Conservation (phyloP, 2,329 filamentous ascomycete species). For the Aspergillus aculeatinus region DNA sequence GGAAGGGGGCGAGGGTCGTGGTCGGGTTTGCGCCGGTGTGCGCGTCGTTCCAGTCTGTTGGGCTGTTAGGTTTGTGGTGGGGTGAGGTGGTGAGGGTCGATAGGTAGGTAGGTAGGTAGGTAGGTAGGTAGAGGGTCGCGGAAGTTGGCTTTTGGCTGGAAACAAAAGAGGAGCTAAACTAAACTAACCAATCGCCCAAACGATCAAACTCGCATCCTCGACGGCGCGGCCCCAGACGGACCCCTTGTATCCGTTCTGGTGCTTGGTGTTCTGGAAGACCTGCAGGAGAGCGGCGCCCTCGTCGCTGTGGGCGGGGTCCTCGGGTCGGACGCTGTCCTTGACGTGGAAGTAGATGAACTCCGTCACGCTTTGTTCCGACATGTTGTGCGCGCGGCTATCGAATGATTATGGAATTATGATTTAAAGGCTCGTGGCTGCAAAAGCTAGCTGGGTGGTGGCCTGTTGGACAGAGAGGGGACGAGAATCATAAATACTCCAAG, state of each 20-base stretch:
- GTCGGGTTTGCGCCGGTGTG: conserved; percentile 24
- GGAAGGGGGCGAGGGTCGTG: conserved; percentile 19
- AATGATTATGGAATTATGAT: not conserved
- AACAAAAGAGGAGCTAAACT: conserved; percentile 9
- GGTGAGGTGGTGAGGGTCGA: not conserved
- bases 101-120: not conserved
- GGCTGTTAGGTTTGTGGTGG: not conserved
- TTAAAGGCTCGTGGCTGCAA: too few species aligned
- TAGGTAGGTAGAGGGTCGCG: not conserved
- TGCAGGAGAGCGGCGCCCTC: conserved; percentile 32
- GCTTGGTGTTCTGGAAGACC: conserved; percentile 29
- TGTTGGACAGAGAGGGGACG: too few species aligned
- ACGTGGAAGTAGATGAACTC: conserved; percentile 41
- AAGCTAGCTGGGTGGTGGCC: not conserved
- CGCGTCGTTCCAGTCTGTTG: conserved; percentile 36
- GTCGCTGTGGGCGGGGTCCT: conserved; percentile 33
- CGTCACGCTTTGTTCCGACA: conserved; percentile 27
- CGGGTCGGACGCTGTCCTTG: conserved; percentile 38
- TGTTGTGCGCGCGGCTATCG: conserved; percentile 8
- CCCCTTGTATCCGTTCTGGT: conserved; percentile 34
- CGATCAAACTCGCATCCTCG: conserved; percentile 37
- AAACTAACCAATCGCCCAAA: conserved; percentile 40
- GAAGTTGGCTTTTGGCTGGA: not conserved
- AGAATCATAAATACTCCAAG: too few species aligned
- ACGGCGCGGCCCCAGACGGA: conserved; percentile 40